phyloP scores from a whole-genome alignment of 495 filamentous ascomycete species.

The Collariella sp. region DNA sequence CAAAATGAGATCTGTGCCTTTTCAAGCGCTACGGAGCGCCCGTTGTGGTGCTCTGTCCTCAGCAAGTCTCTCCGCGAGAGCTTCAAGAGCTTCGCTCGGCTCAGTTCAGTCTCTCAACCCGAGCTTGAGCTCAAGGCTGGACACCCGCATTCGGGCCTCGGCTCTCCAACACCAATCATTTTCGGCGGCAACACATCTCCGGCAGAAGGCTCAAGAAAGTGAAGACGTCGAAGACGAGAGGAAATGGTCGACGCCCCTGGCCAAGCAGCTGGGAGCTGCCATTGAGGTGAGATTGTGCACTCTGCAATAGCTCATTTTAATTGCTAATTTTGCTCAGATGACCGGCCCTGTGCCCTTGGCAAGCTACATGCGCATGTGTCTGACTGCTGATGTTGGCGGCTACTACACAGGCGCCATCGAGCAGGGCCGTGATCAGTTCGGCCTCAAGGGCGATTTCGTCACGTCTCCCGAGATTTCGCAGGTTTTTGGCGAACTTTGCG shows the following conservation, averaged over 20 bases:
- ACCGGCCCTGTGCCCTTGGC: conserved; percentile 90
- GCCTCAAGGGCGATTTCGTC: conserved; percentile 84
- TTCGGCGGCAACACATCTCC: conserved; percentile 12
- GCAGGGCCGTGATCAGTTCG: conserved; percentile 71
- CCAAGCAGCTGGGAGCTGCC: conserved; percentile 71
- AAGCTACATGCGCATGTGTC: conserved; percentile 95
- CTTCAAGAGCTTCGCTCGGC: conserved; percentile 3
- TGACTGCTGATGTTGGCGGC: conserved; percentile 81
- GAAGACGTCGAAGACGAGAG: conserved; percentile 29
- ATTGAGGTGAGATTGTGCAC: conserved; percentile 53
- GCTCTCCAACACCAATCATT: conserved; percentile 8
- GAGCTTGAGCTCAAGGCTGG: not conserved
- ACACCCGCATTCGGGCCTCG: not conserved
- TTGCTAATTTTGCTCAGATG: conserved; percentile 31
- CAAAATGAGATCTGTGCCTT: conserved; percentile 20
- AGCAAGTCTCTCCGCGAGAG: not conserved
- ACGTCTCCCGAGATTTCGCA: conserved; percentile 97
- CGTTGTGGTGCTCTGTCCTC: conserved; percentile 9
- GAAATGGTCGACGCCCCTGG: conserved; percentile 82
- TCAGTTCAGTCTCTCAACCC: not conserved
- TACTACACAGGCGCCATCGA: conserved; percentile 76
- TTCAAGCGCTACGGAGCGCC: conserved; percentile 15
- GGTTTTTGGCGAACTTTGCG: conserved; percentile 88
- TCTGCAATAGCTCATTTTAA: not conserved
- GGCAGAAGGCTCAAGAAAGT: conserved; percentile 11